Percentiles rank a stretch among this genome's conserved stretches.
Conservation (phyloP, 208 protist species). For the Trypanosoma platydactyli region DNA sequence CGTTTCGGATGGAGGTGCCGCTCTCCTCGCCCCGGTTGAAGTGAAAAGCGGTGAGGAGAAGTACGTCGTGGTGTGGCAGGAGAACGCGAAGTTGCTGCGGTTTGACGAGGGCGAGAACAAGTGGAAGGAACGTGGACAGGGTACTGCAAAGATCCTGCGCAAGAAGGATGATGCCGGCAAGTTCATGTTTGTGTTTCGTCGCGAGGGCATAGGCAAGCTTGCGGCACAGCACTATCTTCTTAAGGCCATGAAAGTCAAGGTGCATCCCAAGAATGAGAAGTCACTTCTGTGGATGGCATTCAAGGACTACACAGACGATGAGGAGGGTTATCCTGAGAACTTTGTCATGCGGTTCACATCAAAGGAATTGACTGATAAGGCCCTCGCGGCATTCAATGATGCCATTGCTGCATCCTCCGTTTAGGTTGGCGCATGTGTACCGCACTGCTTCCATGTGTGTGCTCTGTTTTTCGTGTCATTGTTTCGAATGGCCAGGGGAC, state of each 20-base stretch:
- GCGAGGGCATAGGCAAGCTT: constrained; percentile 86
- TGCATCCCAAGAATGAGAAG: constrained; percentile 80
- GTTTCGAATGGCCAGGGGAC: too few species aligned
- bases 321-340: constrained; percentile 82
- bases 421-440: not conserved
- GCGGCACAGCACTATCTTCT: constrained; percentile 84
- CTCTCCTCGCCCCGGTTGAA: constrained; percentile 77
- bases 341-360: constrained; percentile 80
- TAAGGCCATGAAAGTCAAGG: constrained; percentile 71
- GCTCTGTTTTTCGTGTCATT: too few species aligned
- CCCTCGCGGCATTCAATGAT: constrained; percentile 60
- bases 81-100: constrained; percentile 77
- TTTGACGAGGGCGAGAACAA: constrained; percentile 93
- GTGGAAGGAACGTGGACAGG: constrained; percentile 92
- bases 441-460: constrained; percentile 6
- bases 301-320: constrained; percentile 89
- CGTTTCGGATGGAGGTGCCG: constrained; percentile 83
- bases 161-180: constrained; percentile 60
- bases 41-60: constrained; percentile 87
- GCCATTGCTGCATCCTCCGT: constrained; percentile 46
- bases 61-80: constrained; percentile 72
- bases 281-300: constrained; percentile 66
- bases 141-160: constrained; percentile 74
- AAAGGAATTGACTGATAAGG: constrained; percentile 63
- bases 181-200: constrained; percentile 89